Percentiles rank a stretch among this genome's conserved stretches.
phyloP scores from a whole-genome alignment of 495 filamentous ascomycete genomes.

The Hapsidospora chrysogenum region DNA sequence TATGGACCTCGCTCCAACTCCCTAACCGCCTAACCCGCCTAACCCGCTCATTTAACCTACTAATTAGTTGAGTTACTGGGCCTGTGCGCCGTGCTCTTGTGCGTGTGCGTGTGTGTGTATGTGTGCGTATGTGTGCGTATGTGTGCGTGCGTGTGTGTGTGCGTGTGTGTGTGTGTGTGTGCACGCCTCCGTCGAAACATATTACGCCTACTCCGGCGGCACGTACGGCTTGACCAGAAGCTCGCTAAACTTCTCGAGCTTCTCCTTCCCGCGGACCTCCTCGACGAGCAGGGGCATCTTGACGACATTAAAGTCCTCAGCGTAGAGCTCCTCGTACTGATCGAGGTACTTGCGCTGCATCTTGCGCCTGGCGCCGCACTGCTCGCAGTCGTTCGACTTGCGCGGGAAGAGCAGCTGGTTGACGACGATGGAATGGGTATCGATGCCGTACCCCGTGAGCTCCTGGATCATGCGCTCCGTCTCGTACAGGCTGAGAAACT shows the following conservation, averaged over 20 bases:
- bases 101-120: too few species aligned
- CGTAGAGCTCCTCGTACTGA: conserved; percentile 96
- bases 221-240: conserved; percentile 80
- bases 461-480: conserved; percentile 99
- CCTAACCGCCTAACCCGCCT: too few species aligned
- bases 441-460: conserved; percentile 80
- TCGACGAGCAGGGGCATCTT: conserved; percentile 92
- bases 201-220: conserved; percentile 46
- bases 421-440: conserved; percentile 94
- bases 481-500: conserved; percentile 95
- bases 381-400: conserved; percentile 71
- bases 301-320: conserved; percentile 90
- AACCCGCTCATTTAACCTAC: too few species aligned
- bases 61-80: too few species aligned
- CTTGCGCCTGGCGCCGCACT: conserved; percentile 85
- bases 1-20: too few species aligned
- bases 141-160: too few species aligned
- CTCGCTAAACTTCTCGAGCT: conserved; percentile 79
- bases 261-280: conserved; percentile 90
- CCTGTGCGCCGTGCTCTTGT: too few species aligned
- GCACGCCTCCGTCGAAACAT: too few species aligned
- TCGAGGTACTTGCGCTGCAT: conserved; percentile 99
- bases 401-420: conserved; percentile 95
- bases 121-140: too few species aligned
- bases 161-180: too few species aligned